Conservation (phyloP, 1,284 basidiomycete genomes). For the Cutaneotrichosporon sp. region DNA sequence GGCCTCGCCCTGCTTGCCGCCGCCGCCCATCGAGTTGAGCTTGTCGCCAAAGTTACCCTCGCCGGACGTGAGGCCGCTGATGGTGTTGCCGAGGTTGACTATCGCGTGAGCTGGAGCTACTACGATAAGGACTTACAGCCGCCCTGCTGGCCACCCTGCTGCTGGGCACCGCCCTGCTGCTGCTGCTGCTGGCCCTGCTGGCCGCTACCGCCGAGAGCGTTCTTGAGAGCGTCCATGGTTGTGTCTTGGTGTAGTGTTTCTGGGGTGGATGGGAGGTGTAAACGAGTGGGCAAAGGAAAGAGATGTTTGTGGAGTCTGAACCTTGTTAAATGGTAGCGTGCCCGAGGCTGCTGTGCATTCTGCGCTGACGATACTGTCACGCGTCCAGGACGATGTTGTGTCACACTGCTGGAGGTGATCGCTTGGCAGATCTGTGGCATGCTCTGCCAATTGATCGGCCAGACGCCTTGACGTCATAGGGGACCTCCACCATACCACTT, state of each 20-base stretch:
- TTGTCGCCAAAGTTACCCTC: slow-evolving; percentile 10
- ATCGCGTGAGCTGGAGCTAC: background rate
- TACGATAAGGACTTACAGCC: background rate
- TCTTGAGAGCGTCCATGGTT: slow-evolving; percentile 2
- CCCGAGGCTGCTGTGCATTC: background rate
- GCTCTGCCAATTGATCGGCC: no score
- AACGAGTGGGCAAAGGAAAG: background rate
- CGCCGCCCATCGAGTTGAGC: slow-evolving; percentile 16
- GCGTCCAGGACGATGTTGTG: no score
- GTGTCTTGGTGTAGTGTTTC: background rate
- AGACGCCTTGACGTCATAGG: no score
- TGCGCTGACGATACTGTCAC: background rate
- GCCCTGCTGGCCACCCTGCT: slow-evolving; percentile 8
- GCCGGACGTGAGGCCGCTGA: slow-evolving; percentile 2
- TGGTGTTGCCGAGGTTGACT: slow-evolving; percentile 11
- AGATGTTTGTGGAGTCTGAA: no score
- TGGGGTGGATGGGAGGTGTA: background rate
- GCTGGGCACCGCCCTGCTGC: background rate
- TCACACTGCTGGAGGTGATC: no score
- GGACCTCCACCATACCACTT: no score
- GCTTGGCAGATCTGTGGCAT: no score
- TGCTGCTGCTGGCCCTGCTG: slow-evolving; percentile 1
- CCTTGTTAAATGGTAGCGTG: no score
- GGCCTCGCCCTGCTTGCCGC: slow-evolving; percentile 15
- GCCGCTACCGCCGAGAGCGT: background rate